Conservation (phyloP, 352 stramenopile genomes). For the Phytophthora citricola region DNA sequence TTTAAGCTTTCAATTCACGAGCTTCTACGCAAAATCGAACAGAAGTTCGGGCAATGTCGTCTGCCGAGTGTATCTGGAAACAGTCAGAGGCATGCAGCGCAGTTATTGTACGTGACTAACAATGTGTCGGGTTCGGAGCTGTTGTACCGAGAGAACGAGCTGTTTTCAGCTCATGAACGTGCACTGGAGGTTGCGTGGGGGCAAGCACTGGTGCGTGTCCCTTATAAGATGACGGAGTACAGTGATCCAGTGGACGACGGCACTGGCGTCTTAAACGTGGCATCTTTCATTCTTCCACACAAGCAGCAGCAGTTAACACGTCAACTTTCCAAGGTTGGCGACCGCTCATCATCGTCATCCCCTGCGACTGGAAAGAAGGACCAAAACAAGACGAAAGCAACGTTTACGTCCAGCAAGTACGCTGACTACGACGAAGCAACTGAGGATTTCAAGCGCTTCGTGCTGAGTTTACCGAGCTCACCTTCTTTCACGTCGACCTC, state of each 20-base stretch:
- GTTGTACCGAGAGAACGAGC: constrained; percentile 39
- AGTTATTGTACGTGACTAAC: constrained; percentile 71
- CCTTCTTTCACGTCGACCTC: constrained; percentile 31
- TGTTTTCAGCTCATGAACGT: constrained; percentile 42
- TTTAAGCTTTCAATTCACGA: constrained; percentile 42
- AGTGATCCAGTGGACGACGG: constrained; percentile 5
- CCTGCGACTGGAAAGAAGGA: constrained; percentile 11
- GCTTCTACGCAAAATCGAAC: constrained; percentile 59
- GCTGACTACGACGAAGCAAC: constrained; percentile 42
- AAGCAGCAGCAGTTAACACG: constrained; percentile 18
- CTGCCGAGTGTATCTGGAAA: constrained; percentile 70
- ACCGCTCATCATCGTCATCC: not conserved
- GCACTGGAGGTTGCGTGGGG: constrained; percentile 49
- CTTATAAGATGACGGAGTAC: constrained; percentile 23
- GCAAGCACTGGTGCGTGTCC: constrained; percentile 24
- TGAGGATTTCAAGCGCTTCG: constrained; percentile 37
- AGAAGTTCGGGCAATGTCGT: constrained; percentile 62
- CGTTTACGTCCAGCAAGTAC: constrained; percentile 23
- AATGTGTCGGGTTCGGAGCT: constrained; percentile 42
- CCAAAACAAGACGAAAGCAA: constrained; percentile 4
- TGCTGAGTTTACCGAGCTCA: constrained; percentile 37
- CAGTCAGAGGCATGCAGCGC: constrained; percentile 54
- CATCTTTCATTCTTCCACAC: constrained; percentile 28
- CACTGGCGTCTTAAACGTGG: constrained; percentile 4
- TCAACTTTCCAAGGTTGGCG: constrained; percentile 4